Evolutionary conservation across 352 stramenopile genomes (phyloP).

Genomic region (Thalassiosira ordinaria): DNA sequence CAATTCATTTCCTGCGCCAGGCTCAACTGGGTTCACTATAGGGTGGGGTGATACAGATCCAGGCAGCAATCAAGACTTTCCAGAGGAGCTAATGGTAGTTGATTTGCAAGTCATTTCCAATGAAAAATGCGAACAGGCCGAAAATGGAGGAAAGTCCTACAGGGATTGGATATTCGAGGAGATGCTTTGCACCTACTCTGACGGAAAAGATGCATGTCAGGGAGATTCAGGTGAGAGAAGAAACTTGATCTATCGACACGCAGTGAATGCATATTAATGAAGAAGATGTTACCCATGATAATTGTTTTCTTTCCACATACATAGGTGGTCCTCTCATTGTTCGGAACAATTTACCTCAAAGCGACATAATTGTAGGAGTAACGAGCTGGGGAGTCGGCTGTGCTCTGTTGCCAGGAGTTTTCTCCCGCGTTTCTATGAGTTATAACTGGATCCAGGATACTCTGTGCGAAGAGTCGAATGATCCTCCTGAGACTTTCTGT

Average conservation of each 20-base stretch:
- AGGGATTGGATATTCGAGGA: constrained; percentile 42
- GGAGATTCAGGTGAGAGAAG: constrained; percentile 56
- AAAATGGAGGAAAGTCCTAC: constrained; percentile 37
- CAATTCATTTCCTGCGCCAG: neutral
- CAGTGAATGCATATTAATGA: neutral
- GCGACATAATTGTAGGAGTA: constrained; percentile 71
- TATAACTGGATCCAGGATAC: constrained; percentile 44
- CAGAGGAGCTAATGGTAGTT: constrained; percentile 21
- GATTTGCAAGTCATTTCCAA: constrained; percentile 61
- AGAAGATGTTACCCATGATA: neutral
- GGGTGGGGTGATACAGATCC: constrained; percentile 40
- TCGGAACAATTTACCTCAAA: constrained; percentile 9
- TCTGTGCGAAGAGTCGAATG: constrained; percentile 13
- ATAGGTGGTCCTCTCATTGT: constrained; percentile 61
- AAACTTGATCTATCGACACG: neutral
- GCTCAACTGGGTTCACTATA: constrained; percentile 3
- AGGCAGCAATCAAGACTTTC: neutral
- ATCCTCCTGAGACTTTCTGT: constrained; percentile 23
- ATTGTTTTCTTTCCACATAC: neutral
- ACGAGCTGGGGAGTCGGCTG: constrained; percentile 75
- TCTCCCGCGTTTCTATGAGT: constrained; percentile 24
- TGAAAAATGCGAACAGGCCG: constrained; percentile 52
- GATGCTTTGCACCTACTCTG: constrained; percentile 59
- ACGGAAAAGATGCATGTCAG: constrained; percentile 48
- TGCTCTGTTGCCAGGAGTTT: constrained; percentile 41